Conservation (phyloP, 495 filamentous ascomycete species). For the Penicillium argentinense region DNA sequence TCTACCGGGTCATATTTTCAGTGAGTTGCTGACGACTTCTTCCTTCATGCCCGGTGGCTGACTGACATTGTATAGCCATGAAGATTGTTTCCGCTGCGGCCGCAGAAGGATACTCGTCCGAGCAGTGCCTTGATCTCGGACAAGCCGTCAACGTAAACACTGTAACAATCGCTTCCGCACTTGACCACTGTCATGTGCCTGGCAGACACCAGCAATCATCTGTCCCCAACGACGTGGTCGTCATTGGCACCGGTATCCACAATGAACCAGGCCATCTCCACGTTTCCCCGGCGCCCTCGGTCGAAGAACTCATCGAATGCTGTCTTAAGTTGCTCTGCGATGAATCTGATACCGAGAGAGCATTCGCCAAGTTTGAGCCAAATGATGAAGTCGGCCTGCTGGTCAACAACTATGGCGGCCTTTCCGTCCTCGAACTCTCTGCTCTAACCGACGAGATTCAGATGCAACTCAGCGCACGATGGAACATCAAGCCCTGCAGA, state of each 20-base stretch:
- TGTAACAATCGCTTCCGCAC: conserved; percentile 1
- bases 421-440: conserved; percentile 4
- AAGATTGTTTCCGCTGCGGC: conserved; percentile 4
- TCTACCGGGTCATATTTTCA: conserved; percentile 11
- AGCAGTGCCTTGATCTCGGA: conserved; percentile 7
- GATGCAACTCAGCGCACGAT: background rate
- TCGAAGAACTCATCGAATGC: conserved; percentile 1
- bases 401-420: conserved; percentile 8
- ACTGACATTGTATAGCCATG: conserved; percentile 5
- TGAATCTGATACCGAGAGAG: conserved; percentile 1
- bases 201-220: conserved; percentile 5
- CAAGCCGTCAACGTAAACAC: conserved; percentile 6
- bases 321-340: conserved; percentile 5
- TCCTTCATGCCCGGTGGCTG: background rate
- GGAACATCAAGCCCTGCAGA: conserved; percentile 2
- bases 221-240: conserved; percentile 1
- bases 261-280: conserved; percentile 7
- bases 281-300: conserved; percentile 2
- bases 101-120: conserved; percentile 12
- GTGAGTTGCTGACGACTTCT: background rate
- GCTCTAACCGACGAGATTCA: conserved; percentile 1
- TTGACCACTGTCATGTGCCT: conserved; percentile 6
- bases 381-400: conserved; percentile 4
- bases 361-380: conserved; percentile 1
- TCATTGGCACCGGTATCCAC: conserved; percentile 8